Percentiles rank a stretch among this genome's conserved stretches.
These are phyloP conservation scores for Lignosus rhinocerotis DNA, from an alignment of 1,284 basidiomycete species.

Conservation along the genomic window DNA sequence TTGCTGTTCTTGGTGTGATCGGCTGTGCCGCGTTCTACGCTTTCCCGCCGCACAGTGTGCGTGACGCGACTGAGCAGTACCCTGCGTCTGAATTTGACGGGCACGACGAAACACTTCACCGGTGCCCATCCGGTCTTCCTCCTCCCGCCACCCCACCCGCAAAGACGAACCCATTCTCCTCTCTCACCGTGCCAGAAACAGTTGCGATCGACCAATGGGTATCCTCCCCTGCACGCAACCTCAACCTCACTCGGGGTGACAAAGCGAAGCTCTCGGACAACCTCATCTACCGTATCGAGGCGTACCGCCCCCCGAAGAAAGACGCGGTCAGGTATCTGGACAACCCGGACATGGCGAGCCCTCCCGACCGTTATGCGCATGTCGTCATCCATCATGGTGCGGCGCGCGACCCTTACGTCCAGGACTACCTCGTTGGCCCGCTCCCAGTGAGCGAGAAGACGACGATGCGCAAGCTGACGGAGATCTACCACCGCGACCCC, in stretches of 20 bases:
- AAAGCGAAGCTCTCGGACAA: constrained; percentile 44
- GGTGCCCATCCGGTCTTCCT: constrained; percentile 37
- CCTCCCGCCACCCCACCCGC: constrained; percentile 42
- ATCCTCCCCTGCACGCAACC: constrained; percentile 37
- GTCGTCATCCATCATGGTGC: constrained; percentile 58
- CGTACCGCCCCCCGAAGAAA: constrained; percentile 48
- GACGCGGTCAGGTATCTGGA: constrained; percentile 51
- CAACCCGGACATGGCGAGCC: constrained; percentile 26
- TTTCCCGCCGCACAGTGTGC: constrained; percentile 11
- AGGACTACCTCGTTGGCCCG: constrained; percentile 59
- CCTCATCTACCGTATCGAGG: constrained; percentile 49
- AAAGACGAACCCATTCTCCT: constrained; percentile 48
- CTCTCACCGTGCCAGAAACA: constrained; percentile 47
- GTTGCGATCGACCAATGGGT: constrained; percentile 49
- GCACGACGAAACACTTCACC: constrained; percentile 21
- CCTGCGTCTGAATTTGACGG: not conserved
- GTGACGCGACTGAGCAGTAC: constrained; percentile 5
- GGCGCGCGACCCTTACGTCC: constrained; percentile 41
- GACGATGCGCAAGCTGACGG: constrained; percentile 40
- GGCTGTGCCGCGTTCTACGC: constrained; percentile 25
- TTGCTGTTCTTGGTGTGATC: constrained; percentile 22
- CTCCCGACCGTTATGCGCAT: constrained; percentile 42
- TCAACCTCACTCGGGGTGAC: constrained; percentile 49
- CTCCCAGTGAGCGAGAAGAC: constrained; percentile 46
- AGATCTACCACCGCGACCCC: constrained; percentile 50